Evolutionary conservation across 2,329 filamentous ascomycete genomes (phyloP).

Genomic region (Trichoderma aggressivum): DNA sequence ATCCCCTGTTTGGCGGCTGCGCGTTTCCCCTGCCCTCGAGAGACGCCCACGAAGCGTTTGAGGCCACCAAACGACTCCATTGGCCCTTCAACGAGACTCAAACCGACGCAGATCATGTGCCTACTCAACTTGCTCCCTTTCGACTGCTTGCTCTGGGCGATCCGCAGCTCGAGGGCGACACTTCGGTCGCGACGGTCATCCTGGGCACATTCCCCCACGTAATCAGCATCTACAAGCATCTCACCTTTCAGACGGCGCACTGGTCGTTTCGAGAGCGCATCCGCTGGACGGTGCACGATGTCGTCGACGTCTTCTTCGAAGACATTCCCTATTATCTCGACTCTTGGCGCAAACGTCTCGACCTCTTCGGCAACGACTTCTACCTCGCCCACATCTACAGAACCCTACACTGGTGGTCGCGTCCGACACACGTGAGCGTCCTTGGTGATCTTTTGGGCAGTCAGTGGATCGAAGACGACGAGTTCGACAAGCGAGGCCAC

Average conservation of each 20-base stretch:
- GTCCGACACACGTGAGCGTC: constrained; percentile 82
- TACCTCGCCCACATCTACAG: constrained; percentile 93
- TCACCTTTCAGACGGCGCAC: constrained; percentile 46
- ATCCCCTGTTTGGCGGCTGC: constrained; percentile 77
- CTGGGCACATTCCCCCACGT: constrained; percentile 54
- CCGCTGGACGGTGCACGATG: constrained; percentile 53
- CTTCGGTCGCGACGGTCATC: constrained; percentile 65
- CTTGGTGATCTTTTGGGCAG: constrained; percentile 89
- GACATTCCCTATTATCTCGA: constrained; percentile 67
- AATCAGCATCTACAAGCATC: constrained; percentile 43
- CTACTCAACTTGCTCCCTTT: constrained; percentile 62
- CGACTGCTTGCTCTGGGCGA: constrained; percentile 85
- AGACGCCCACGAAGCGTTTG: constrained; percentile 33
- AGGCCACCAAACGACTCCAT: constrained; percentile 40
- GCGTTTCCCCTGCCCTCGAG: constrained; percentile 63
- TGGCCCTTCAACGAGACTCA: constrained; percentile 34
- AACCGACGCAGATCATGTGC: constrained; percentile 23
- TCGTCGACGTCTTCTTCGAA: constrained; percentile 59
- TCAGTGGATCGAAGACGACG: constrained; percentile 86
- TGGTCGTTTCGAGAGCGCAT: constrained; percentile 50
- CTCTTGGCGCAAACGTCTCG: constrained; percentile 72
- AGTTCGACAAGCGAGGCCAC: constrained; percentile 70
- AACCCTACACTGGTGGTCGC: constrained; percentile 76
- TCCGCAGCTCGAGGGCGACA: constrained; percentile 90
- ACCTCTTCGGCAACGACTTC: constrained; percentile 89